Evolutionary conservation across 148 eudicot genomes (phyloP).

Genomic region (Chenopodium quinoa): DNA sequence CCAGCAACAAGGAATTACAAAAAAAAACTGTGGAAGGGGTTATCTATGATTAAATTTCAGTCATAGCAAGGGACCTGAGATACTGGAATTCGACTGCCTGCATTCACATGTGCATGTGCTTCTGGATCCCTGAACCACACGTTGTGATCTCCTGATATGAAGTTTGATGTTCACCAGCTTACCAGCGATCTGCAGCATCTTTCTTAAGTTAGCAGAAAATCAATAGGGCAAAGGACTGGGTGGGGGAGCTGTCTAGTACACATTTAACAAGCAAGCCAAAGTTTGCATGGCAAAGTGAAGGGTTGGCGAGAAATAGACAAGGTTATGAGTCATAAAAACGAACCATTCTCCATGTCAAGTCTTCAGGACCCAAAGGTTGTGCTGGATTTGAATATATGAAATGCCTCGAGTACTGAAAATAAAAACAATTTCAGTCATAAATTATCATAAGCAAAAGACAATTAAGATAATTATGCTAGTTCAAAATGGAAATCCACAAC

Average conservation of each 20-base stretch:
- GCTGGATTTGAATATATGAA: conserved; percentile 94
- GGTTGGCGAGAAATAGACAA: background rate
- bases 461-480: background rate
- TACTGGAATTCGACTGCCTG: conserved; percentile 54
- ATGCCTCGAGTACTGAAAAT: conserved; percentile 81
- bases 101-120: conserved; percentile 77
- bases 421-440: conserved; percentile 4
- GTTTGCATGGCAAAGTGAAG: background rate
- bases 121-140: conserved; percentile 77
- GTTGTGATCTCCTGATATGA: conserved; percentile 80
- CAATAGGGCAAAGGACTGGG: background rate
- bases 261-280: background rate
- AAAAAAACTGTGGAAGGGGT: background rate
- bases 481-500: background rate
- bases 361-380: conserved; percentile 93
- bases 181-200: conserved; percentile 70
- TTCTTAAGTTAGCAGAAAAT: conserved; percentile 16
- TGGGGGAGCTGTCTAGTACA: background rate
- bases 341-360: conserved; percentile 95
- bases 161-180: conserved; percentile 92
- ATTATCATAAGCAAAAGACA: background rate
- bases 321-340: conserved; percentile 25
- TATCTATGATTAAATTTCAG: background rate
- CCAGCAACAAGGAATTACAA: conserved; percentile 5
- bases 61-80: conserved; percentile 34